phyloP scores from a whole-genome alignment of 1,284 basidiomycete species.

The Boletus sp. region DNA sequence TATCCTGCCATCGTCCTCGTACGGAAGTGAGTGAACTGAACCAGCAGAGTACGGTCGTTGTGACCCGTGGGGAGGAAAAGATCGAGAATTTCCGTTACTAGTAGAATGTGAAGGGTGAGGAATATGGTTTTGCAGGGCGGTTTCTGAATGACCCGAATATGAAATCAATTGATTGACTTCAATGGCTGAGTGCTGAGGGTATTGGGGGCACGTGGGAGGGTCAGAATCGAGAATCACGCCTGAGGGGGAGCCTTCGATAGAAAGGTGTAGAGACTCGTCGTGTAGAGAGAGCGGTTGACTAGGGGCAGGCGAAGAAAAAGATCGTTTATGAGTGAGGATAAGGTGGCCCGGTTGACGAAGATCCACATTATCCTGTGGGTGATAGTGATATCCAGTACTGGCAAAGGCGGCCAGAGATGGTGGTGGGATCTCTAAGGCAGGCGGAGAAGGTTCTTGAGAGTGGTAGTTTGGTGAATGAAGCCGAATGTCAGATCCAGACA shows the following conservation, averaged over 20 bases:
- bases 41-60: constrained; percentile 25
- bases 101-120: constrained; percentile 12
- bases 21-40: constrained; percentile 17
- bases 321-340: constrained; percentile 13
- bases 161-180: constrained; percentile 15
- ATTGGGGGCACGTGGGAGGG: constrained; percentile 18
- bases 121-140: constrained; percentile 9
- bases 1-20: constrained; percentile 8
- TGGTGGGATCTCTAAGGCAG: constrained; percentile 40
- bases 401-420: constrained; percentile 33
- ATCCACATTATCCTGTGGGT: constrained; percentile 9
- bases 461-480: constrained; percentile 36
- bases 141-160: constrained; percentile 19
- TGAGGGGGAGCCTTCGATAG: constrained; percentile 11
- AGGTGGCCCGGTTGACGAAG: constrained; percentile 10
- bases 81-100: constrained; percentile 6
- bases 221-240: constrained; percentile 11
- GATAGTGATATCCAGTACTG: constrained; percentile 18
- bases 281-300: constrained; percentile 10
- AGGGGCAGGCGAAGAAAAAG: constrained; percentile 17
- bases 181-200: constrained; percentile 10
- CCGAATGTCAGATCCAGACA: constrained; percentile 37
- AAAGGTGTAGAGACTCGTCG: constrained; percentile 13
- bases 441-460: constrained; percentile 26
- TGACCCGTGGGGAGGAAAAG: constrained; percentile 11